These are phyloP conservation scores for Astrephomene gubernaculifera DNA, from an alignment of 139 green algal species.

Conservation along the genomic window DNA sequence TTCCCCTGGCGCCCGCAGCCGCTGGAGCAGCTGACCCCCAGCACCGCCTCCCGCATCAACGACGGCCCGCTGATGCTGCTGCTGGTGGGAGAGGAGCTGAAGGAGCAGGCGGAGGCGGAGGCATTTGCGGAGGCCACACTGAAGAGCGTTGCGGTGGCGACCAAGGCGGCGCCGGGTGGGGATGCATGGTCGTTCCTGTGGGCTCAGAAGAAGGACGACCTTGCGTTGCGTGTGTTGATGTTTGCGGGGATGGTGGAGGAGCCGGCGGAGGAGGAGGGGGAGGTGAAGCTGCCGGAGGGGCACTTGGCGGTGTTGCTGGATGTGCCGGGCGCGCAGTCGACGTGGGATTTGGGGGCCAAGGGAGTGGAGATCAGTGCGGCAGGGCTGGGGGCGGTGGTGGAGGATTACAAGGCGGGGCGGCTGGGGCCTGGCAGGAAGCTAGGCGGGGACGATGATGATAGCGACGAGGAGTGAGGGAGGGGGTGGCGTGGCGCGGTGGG, in stretches of 20 bases:
- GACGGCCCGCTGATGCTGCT: constrained; percentile 14
- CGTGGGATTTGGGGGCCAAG: constrained; percentile 9
- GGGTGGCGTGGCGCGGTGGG: neutral
- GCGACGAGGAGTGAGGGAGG: neutral
- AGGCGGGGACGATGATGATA: neutral
- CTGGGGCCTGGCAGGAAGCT: constrained; percentile 19
- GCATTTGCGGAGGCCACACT: neutral
- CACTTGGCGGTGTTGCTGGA: neutral
- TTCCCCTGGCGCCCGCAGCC: constrained; percentile 43
- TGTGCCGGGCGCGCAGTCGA: constrained; percentile 12
- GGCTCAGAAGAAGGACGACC: neutral
- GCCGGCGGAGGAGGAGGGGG: neutral
- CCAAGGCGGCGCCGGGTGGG: neutral
- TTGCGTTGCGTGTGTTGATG: neutral
- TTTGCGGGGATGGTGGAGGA: constrained; percentile 6
- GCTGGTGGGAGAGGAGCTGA: neutral
- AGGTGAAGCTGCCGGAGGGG: neutral
- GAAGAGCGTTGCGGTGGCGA: neutral
- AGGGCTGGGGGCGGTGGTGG: neutral
- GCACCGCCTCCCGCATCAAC: constrained; percentile 14
- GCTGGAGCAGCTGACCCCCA: constrained; percentile 8
- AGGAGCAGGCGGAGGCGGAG: neutral
- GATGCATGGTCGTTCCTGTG: constrained; percentile 16
- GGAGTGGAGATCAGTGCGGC: neutral
- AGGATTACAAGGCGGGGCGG: neutral